These are phyloP conservation scores for Suillus decipiens DNA, from an alignment of 768 basidiomycete species.

Conservation along the genomic window DNA sequence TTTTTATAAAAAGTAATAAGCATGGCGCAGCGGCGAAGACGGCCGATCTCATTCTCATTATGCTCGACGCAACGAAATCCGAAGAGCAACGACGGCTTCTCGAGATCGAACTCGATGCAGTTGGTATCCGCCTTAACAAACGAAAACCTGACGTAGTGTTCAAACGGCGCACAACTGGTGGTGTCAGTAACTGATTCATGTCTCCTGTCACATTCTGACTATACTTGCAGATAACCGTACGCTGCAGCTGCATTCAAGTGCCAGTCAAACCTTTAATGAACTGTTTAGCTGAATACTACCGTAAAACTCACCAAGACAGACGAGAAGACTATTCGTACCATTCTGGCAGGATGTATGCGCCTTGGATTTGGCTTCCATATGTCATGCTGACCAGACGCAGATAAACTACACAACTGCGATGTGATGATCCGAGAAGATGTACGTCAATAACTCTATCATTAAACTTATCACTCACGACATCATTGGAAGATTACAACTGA, in stretches of 20 bases:
- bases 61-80: slow-evolving; percentile 92
- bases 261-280: not conserved
- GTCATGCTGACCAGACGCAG: slow-evolving; percentile 37
- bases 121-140: slow-evolving; percentile 94
- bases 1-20: slow-evolving; percentile 16
- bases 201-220: slow-evolving; percentile 13
- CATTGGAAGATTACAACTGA: slow-evolving; percentile 80
- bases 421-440: slow-evolving; percentile 99
- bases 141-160: slow-evolving; percentile 91
- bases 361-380: not conserved
- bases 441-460: slow-evolving; percentile 23
- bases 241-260: slow-evolving; percentile 16
- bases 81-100: slow-evolving; percentile 87
- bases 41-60: slow-evolving; percentile 89
- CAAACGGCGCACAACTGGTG: slow-evolving; percentile 90
- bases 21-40: slow-evolving; percentile 69
- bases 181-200: slow-evolving; percentile 50
- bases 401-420: slow-evolving; percentile 92
- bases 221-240: slow-evolving; percentile 65
- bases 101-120: slow-evolving; percentile 93
- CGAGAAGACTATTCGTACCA: slow-evolving; percentile 91
- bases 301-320: slow-evolving; percentile 94
- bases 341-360: slow-evolving; percentile 81
- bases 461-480: slow-evolving; percentile 12
- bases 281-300: slow-evolving; percentile 73